These are phyloP conservation scores for Gremmenia infestans DNA, from an alignment of 2,329 filamentous ascomycete genomes.

Conservation along the genomic window DNA sequence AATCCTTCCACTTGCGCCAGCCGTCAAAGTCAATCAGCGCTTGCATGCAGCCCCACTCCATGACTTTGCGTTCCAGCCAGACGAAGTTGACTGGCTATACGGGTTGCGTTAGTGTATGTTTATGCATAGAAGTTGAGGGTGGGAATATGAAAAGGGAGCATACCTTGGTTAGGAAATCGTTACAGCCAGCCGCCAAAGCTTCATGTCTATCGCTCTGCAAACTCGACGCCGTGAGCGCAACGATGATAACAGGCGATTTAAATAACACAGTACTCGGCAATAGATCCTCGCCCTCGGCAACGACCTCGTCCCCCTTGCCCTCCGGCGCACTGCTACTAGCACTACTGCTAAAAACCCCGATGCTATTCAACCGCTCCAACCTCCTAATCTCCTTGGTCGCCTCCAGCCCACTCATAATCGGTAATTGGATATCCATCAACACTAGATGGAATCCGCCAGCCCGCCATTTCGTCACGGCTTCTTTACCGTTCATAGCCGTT, in stretches of 20 bases:
- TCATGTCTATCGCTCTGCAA: conserved; percentile 94
- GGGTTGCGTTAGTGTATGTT: conserved; percentile 6
- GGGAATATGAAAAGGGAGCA: conserved; percentile 21
- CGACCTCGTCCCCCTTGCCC: conserved; percentile 38
- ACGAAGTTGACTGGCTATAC: conserved; percentile 88
- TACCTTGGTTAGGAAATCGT: conserved; percentile 97
- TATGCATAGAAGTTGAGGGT: conserved; percentile 5
- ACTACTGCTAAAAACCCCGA: conserved; percentile 80
- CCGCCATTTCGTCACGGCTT: conserved; percentile 91
- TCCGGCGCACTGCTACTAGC: conserved; percentile 48
- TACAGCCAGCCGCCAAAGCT: conserved; percentile 90
- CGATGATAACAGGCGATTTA: conserved; percentile 96
- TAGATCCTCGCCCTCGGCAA: conserved; percentile 56
- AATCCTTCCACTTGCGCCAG: conserved; percentile 96
- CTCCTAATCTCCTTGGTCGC: conserved; percentile 92
- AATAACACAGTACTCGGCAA: conserved; percentile 67
- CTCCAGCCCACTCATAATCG: conserved; percentile 92
- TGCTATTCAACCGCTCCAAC: conserved; percentile 83
- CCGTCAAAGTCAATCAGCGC: conserved; percentile 97
- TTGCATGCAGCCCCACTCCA: conserved; percentile 99
- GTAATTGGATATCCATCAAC: conserved; percentile 96
- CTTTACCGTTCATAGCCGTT: conserved; percentile 91
- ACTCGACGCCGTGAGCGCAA: conserved; percentile 89
- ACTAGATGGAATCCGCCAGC: conserved; percentile 91
- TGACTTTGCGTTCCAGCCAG: conserved; percentile 95